Conservation (phyloP, 257 asterid species). For the Fraxinus excelsior region DNA sequence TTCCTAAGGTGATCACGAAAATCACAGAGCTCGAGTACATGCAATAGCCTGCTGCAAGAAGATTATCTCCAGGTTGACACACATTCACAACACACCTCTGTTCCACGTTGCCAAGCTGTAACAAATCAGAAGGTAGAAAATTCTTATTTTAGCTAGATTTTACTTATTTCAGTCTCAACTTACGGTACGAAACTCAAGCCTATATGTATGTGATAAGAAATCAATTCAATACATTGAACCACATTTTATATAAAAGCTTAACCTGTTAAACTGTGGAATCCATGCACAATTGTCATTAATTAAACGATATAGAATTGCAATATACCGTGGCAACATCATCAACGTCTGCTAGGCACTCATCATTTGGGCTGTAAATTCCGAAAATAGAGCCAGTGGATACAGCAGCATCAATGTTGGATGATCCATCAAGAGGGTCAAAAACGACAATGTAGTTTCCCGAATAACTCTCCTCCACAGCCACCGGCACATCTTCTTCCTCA, state of each 20-base stretch:
- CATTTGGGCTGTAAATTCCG: constrained; percentile 86
- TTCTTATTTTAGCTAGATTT: not conserved
- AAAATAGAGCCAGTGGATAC: constrained; percentile 98
- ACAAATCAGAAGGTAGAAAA: not conserved
- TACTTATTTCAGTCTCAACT: not conserved
- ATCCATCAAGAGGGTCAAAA: constrained; percentile 96
- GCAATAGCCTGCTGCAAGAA: constrained; percentile 94
- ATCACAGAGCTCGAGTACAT: constrained; percentile 92
- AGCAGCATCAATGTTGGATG: constrained; percentile 93
- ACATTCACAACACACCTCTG: constrained; percentile 80
- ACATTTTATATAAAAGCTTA: too few relatives aligned
- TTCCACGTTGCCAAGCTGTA: constrained; percentile 59
- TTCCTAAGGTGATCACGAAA: constrained; percentile 74
- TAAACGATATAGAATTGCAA: not conserved
- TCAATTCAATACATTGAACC: too few relatives aligned
- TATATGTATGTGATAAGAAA: too few relatives aligned
- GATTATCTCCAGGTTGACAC: constrained; percentile 90
- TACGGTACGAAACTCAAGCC: not conserved
- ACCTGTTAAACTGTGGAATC: too few relatives aligned
- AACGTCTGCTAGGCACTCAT: constrained; percentile 73
- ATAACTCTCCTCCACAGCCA: constrained; percentile 96
- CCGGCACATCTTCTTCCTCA: constrained; percentile 98
- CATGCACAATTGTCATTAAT: not conserved
- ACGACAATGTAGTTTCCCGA: constrained; percentile 97
- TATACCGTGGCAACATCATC: constrained; percentile 65